Evolutionary conservation across 2,329 filamentous ascomycete genomes (phyloP).

Genomic region (Paradendryphiella salina): DNA sequence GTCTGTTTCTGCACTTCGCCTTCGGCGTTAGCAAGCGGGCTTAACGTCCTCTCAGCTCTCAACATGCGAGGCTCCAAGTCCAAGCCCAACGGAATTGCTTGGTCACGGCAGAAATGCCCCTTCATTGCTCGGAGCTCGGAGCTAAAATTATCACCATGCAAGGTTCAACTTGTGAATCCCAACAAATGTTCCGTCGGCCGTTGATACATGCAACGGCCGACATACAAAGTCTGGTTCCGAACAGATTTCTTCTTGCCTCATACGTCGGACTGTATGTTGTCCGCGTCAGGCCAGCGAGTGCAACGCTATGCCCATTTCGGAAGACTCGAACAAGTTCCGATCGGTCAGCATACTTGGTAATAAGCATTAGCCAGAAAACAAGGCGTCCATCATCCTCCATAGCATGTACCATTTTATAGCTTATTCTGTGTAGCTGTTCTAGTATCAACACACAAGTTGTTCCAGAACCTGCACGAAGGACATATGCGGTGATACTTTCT

Average conservation of each 20-base stretch:
- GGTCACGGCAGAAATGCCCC: not conserved
- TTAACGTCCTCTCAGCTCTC: too few species aligned
- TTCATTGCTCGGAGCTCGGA: not conserved
- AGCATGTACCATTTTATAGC: too few species aligned
- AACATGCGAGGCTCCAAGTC: not conserved
- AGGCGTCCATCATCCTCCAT: too few species aligned
- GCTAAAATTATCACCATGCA: not conserved
- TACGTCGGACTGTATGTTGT: too few species aligned
- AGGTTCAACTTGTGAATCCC: not conserved
- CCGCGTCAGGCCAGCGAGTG: too few species aligned
- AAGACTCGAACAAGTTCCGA: not conserved
- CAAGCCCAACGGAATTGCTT: not conserved
- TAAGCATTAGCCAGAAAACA: constrained; percentile 1
- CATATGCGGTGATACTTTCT: too few species aligned
- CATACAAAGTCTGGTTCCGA: not conserved
- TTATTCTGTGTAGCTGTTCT: too few species aligned
- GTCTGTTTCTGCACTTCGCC: not conserved
- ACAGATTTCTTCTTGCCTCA: too few species aligned
- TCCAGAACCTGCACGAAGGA: too few species aligned
- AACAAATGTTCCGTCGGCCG: not conserved
- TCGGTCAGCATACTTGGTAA: not conserved
- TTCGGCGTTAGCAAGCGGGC: not conserved
- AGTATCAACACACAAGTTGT: too few species aligned
- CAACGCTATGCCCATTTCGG: too few species aligned
- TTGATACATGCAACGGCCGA: not conserved